Evolutionary conservation across 345 rosid genomes (phyloP).

Genomic region (Excoecaria cochinchinensis): DNA sequence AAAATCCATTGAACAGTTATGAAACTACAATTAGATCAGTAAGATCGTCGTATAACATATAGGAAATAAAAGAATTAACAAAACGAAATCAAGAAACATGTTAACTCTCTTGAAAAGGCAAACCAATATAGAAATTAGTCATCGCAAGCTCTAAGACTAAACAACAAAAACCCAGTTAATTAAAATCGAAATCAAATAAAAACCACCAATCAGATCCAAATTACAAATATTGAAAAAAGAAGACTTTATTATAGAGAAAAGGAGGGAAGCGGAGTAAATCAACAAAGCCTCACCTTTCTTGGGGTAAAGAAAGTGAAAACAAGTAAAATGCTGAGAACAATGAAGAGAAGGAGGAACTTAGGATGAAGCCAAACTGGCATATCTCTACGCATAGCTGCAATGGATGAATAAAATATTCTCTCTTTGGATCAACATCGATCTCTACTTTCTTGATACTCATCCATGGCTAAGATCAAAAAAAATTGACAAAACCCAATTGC

Average conservation of each 20-base stretch:
- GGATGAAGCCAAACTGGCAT: constrained; percentile 62
- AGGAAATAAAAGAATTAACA: not conserved
- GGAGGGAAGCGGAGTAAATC: not conserved
- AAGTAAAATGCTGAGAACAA: constrained; percentile 47
- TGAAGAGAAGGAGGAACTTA: constrained; percentile 52
- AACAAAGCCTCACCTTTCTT: constrained; percentile 39
- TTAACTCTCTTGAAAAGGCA: not conserved
- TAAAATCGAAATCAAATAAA: constrained; percentile 5
- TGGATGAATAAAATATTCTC: not conserved
- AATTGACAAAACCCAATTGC: not conserved
- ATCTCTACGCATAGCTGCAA: constrained; percentile 53
- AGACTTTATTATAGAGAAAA: not conserved
- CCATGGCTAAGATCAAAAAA: not conserved
- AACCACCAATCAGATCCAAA: constrained; percentile 14
- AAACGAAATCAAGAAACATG: not conserved
- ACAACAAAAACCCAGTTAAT: constrained; percentile 8
- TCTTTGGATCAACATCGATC: constrained; percentile 1
- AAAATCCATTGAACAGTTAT: not conserved
- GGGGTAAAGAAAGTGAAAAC: constrained; percentile 45
- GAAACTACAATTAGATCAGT: not conserved
- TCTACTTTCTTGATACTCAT: not conserved
- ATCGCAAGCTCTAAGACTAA: not conserved
- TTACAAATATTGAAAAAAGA: not conserved
- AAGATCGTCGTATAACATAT: not conserved
- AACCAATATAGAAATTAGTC: not conserved